phyloP scores from a whole-genome alignment of 2,329 filamentous ascomycete genomes.

The Aspergillus costaricaensis region DNA sequence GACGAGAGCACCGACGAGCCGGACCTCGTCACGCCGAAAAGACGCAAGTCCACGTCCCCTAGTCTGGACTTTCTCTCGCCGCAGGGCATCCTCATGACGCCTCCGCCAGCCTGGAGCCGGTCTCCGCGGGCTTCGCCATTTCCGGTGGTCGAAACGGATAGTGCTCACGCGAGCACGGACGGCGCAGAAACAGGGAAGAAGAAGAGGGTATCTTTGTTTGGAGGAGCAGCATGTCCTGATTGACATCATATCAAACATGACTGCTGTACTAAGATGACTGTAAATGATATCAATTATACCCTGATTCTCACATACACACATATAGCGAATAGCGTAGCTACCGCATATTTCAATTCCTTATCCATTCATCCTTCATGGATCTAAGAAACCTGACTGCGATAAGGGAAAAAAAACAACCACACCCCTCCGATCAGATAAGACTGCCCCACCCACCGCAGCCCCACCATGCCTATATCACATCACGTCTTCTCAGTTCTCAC shows the following conservation, averaged over 20 bases:
- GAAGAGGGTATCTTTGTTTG: slow-evolving; percentile 12
- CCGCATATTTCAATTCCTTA: not conserved
- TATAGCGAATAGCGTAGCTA: not conserved
- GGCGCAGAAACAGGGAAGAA: not conserved
- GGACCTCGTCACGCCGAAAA: slow-evolving; percentile 16
- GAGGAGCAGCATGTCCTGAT: not conserved
- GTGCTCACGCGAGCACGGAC: not conserved
- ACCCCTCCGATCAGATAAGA: not conserved
- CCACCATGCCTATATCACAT: not conserved
- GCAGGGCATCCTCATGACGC: slow-evolving; percentile 24
- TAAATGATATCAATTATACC: not conserved
- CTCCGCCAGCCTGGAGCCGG: slow-evolving; percentile 4
- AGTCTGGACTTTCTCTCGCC: slow-evolving; percentile 17
- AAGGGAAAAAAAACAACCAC: not conserved
- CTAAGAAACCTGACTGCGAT: not conserved
- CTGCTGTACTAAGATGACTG: not conserved
- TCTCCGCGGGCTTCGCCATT: slow-evolving; percentile 4
- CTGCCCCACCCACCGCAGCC: not conserved
- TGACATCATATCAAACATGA: not conserved
- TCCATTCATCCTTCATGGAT: no score
- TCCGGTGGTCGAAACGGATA: not conserved
- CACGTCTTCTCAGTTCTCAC: no score
- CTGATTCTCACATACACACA: no score
- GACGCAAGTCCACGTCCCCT: slow-evolving; percentile 14
- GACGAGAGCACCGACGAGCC: slow-evolving; percentile 11